phyloP scores from a whole-genome alignment of 75 land plant species.

The Pinus albicaulis region DNA sequence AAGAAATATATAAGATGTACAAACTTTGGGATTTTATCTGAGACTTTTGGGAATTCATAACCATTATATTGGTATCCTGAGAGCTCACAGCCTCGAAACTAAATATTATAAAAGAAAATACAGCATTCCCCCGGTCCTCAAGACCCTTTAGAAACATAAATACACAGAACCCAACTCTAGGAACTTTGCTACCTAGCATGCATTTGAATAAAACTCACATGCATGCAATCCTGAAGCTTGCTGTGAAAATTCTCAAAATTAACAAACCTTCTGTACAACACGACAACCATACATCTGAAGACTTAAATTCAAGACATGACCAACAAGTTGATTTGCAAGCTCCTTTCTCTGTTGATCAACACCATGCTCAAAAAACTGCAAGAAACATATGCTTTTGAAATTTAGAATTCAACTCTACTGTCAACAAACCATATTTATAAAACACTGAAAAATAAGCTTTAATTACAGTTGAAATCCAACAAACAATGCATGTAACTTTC shows the following conservation, averaged over 20 bases:
- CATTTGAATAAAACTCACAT: background rate
- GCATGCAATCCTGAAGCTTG: background rate
- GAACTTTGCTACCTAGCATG: background rate
- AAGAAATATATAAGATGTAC: background rate
- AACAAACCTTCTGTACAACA: slow-evolving; percentile 90
- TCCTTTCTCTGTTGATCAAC: slow-evolving; percentile 78
- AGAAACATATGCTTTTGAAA: background rate
- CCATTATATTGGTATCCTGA: no score
- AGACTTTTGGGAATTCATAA: no score
- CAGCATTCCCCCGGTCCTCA: background rate
- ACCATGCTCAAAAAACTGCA: slow-evolving; percentile 96
- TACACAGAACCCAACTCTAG: background rate
- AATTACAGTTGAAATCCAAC: background rate
- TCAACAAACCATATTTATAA: background rate
- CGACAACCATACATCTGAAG: slow-evolving; percentile 99
- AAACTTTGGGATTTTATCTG: no score
- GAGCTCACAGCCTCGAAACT: no score
- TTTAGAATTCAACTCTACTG: background rate
- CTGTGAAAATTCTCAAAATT: background rate
- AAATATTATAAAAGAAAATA: background rate
- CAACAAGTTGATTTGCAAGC: slow-evolving; percentile 75
- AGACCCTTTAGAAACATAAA: background rate
- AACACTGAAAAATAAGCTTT: background rate
- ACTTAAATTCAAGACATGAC: slow-evolving; percentile 72
- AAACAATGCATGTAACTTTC: background rate